A percentile compares a stretch with the other conserved stretches of the same genome.
Conservation (phyloP, 805 yeast genomes). For the Pichia nakasei region DNA sequence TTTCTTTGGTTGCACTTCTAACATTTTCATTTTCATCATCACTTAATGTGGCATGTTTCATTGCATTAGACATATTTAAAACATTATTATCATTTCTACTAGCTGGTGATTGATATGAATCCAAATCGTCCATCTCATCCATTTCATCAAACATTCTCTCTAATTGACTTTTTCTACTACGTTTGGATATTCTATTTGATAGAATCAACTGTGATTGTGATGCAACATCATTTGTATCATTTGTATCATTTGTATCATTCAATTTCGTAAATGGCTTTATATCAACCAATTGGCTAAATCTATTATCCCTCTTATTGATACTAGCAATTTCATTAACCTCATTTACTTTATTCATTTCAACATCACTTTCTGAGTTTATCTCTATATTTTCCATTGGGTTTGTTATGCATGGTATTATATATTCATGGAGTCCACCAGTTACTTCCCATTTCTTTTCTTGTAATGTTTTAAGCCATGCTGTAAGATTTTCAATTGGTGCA, state of each 20-base stretch:
- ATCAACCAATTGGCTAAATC: neutral
- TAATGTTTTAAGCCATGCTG: neutral
- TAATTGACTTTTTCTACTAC: constrained; percentile 5
- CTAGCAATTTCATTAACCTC: no score
- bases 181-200: constrained; percentile 1
- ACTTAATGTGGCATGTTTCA: no score
- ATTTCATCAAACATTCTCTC: constrained; percentile 6
- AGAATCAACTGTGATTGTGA: no score
- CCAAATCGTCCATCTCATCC: constrained; percentile 6
- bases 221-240: neutral
- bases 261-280: constrained; percentile 1
- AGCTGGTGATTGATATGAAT: constrained; percentile 1
- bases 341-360: no score
- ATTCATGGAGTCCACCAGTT: neutral
- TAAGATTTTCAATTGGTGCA: neutral
- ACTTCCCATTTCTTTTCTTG: neutral
- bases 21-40: neutral
- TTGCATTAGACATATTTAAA: no score
- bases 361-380: no score
- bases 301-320: no score
- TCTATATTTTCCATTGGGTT: no score
- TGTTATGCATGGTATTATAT: no score
- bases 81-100: no score
- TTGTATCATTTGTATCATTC: neutral
- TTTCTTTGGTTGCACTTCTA: no score